A percentile compares a stretch with the other conserved stretches of the same genome.
These are phyloP conservation scores for Coniochaeta hoffmannii DNA, from an alignment of 2,329 filamentous ascomycete genomes.

Conservation along the genomic window DNA sequence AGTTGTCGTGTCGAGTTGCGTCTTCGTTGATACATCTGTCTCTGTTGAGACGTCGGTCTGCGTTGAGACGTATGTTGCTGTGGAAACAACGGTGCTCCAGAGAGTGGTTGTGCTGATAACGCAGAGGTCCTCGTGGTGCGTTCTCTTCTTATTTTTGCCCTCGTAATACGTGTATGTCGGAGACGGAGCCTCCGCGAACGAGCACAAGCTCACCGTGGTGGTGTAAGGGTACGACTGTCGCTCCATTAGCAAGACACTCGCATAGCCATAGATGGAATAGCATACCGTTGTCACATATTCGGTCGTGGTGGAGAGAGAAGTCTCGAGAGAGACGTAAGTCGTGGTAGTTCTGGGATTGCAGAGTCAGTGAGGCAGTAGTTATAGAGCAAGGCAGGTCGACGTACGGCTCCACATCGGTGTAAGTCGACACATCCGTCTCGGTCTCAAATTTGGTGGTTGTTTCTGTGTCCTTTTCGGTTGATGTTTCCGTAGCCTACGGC, in stretches of 20 bases:
- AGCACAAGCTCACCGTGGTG: constrained; percentile 7
- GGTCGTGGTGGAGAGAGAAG: constrained; percentile 4
- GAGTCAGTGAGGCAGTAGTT: background rate
- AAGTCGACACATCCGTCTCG: background rate
- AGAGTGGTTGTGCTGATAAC: constrained; percentile 1
- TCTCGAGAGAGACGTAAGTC: too few species aligned
- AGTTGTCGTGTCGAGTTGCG: background rate
- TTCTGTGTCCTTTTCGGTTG: background rate
- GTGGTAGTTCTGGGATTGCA: background rate
- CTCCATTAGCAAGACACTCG: background rate
- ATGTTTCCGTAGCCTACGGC: background rate
- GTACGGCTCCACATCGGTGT: background rate
- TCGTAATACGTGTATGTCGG: background rate
- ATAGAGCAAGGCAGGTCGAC: background rate
- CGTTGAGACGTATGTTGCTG: background rate
- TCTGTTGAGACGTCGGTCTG: background rate
- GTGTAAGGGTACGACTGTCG: constrained; percentile 10
- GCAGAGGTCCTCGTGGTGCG: background rate
- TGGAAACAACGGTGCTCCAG: background rate
- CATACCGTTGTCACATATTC: constrained; percentile 7
- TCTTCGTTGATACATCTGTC: background rate
- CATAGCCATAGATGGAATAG: background rate
- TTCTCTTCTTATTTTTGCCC: background rate
- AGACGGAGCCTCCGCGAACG: background rate
- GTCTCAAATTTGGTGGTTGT: background rate